Conservation (phyloP, 495 filamentous ascomycete species). For the Tuber borchii region DNA sequence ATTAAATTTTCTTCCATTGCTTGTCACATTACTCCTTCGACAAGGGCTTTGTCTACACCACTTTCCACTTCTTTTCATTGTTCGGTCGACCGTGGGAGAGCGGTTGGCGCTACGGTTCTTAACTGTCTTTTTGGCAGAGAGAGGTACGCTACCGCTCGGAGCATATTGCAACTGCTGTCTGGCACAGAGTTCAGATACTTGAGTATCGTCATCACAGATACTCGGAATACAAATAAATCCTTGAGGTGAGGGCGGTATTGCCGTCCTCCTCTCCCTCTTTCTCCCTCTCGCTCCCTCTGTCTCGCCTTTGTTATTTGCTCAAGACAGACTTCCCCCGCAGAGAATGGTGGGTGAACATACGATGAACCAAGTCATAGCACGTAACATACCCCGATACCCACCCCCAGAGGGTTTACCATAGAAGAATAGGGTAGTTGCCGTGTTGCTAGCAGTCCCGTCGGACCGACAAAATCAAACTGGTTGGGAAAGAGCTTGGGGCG, state of each 20-base stretch:
- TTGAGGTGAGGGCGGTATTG: not conserved
- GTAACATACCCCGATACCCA: not conserved
- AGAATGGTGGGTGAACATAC: not conserved
- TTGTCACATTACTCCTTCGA: not conserved
- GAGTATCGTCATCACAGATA: not conserved
- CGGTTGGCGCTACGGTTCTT: not conserved
- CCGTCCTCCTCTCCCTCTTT: not conserved
- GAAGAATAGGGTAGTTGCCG: not conserved
- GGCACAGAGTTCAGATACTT: not conserved
- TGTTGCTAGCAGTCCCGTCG: not conserved
- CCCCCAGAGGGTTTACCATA: not conserved
- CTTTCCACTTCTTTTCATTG: not conserved
- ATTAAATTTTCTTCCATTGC: not conserved
- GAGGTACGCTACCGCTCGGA: not conserved
- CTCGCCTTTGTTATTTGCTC: not conserved
- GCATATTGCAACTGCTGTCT: not conserved
- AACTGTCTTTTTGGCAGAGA: not conserved
- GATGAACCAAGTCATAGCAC: not conserved
- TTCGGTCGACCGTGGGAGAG: not conserved
- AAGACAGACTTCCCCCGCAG: not conserved
- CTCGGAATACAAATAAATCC: not conserved
- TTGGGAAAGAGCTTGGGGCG: not conserved
- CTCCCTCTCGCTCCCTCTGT: no score
- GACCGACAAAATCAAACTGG: not conserved
- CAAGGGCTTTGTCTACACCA: not conserved